Percentiles rank a stretch among this genome's conserved stretches.
Conservation (phyloP, 2,329 filamentous ascomycete species). For the Arachnomyces sp. region DNA sequence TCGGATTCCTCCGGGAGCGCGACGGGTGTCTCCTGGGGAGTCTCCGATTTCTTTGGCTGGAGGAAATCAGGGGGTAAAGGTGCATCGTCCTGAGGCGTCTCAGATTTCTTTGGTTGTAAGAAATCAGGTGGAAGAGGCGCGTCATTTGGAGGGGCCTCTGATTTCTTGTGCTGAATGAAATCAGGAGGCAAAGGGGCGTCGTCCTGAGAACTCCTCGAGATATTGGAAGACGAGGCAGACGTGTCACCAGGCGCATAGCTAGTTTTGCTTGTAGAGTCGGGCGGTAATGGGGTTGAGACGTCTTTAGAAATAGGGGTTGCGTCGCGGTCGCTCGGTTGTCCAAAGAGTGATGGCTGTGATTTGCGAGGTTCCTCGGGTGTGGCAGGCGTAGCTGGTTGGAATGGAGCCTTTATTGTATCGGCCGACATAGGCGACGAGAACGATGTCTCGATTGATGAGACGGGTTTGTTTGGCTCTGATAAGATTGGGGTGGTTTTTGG, state of each 20-base stretch:
- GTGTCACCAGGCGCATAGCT: slow-evolving; percentile 41
- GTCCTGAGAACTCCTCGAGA: slow-evolving; percentile 32
- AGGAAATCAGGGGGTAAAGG: slow-evolving; percentile 26
- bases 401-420: background rate
- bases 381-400: slow-evolving; percentile 15
- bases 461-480: slow-evolving; percentile 23
- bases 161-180: slow-evolving; percentile 17
- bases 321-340: slow-evolving; percentile 23
- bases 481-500: background rate
- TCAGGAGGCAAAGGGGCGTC: slow-evolving; percentile 31
- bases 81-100: slow-evolving; percentile 25
- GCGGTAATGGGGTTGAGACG: slow-evolving; percentile 36
- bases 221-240: slow-evolving; percentile 39
- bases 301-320: slow-evolving; percentile 23
- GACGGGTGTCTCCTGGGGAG: slow-evolving; percentile 17
- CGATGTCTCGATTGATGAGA: slow-evolving; percentile 17
- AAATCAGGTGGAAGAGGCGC: slow-evolving; percentile 28
- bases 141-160: slow-evolving; percentile 23
- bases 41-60: slow-evolving; percentile 13
- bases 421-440: too few relatives aligned
- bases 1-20: slow-evolving; percentile 29
- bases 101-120: slow-evolving; percentile 14
- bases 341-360: slow-evolving; percentile 23
- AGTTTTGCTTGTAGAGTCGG: slow-evolving; percentile 40
- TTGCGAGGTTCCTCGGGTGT: slow-evolving; percentile 22